Percentiles rank a stretch among this genome's conserved stretches.
Conservation (phyloP, 306 rosid genomes). For the Purshia tridentata region DNA sequence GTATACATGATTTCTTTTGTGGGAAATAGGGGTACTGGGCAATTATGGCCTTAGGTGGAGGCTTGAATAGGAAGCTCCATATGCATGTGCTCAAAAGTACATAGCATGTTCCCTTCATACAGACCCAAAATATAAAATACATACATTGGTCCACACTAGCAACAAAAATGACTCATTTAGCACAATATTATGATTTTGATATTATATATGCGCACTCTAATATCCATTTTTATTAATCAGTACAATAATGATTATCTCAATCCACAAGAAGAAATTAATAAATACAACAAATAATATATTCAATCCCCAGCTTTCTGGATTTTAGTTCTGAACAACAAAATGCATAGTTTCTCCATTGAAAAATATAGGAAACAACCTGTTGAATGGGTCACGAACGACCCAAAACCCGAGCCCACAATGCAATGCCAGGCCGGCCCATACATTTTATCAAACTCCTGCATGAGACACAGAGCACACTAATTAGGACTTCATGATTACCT, state of each 20-base stretch:
- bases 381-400: conserved; percentile 94
- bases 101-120: no score
- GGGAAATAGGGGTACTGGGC: no score
- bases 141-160: no score
- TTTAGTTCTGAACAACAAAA: conserved; percentile 76
- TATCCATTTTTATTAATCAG: neutral
- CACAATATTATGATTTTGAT: neutral
- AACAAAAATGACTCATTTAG: no score
- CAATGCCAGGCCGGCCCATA: conserved; percentile 99
- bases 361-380: conserved; percentile 90
- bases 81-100: no score
- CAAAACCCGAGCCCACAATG: conserved; percentile 91
- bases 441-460: conserved; percentile 88
- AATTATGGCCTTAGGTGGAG: no score
- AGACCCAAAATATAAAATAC: no score
- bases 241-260: neutral
- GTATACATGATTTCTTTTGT: no score
- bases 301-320: conserved; percentile 60
- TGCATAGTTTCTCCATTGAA: conserved; percentile 76
- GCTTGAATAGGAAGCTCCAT: no score
- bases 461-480: neutral
- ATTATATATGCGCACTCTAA: conserved; percentile 13
- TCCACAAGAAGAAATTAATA: neutral
- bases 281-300: conserved; percentile 12
- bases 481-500: no score